These are phyloP conservation scores for Diospyros lotus DNA, from an alignment of 148 eudicot genomes.

Conservation along the genomic window DNA sequence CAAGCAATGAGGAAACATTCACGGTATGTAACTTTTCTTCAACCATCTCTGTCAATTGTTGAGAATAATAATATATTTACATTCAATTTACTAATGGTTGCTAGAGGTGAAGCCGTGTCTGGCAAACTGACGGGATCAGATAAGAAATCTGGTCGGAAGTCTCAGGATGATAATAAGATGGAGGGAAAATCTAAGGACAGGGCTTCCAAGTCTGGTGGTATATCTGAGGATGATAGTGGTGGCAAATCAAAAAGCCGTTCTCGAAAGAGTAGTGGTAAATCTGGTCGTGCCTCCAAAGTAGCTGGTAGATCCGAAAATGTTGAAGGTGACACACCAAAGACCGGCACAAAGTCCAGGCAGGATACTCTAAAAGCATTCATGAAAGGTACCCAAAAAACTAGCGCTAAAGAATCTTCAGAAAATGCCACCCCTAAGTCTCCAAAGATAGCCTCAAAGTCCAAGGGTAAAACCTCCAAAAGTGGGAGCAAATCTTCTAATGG, in stretches of 20 bases:
- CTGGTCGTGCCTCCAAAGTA: background rate
- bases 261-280: conserved; percentile 1
- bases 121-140: no score
- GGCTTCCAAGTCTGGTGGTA: no score
- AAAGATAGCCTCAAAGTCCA: conserved; percentile 28
- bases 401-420: conserved; percentile 12
- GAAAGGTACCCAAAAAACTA: conserved; percentile 9
- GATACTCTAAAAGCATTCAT: conserved; percentile 9
- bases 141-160: no score
- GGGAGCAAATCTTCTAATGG: conserved; percentile 28
- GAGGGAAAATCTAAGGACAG: no score
- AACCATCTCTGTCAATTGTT: no score
- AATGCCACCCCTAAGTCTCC: conserved; percentile 14
- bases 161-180: no score
- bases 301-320: conserved; percentile 32
- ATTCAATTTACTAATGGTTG: no score
- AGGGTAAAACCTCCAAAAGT: conserved; percentile 40
- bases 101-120: no score
- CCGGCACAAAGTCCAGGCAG: conserved; percentile 26
- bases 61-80: no score
- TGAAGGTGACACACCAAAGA: conserved; percentile 23
- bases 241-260: background rate
- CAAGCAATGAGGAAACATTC: no score
- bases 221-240: conserved; percentile 18
- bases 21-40: no score